Evolutionary conservation across 73 alveolate genomes (phyloP), one percentile per base, ranked within the genome.

Genomic region (Tetrahymena elliotti): DNA sequence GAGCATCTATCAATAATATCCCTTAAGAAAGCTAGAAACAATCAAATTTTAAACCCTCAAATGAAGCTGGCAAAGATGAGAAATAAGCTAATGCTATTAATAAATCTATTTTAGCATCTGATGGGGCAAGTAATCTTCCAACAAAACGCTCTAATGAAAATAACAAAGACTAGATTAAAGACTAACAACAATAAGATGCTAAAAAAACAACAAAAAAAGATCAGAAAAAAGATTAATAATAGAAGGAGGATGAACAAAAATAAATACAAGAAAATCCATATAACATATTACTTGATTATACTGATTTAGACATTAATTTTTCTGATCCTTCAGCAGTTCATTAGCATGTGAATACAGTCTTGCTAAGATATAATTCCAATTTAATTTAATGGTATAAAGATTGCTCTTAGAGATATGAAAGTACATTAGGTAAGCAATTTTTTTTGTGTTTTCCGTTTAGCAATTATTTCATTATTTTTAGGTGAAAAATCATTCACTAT

Each of bases 181-280:
- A 47, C 20, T 47, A 6, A 13, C 31, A 6, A 13, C 31, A 7
- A 47, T 47, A 12, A 47, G 82, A 47, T 47, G 20, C 82, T 8
- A 47, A 47, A 47, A 12, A 47, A 8, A 10, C 1, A 47, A 47
- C 82, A 47, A 47, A 47, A 47, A 47, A 47, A 47, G 82, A 47
- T 47, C 20, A 27, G 88, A 68, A 68, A 68, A 68, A 68, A 68
- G 88, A 68, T 27, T 68, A 68, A 31, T 68, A 68, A 31, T 68
- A 68, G n/a, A 68, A 68, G 11, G 38, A n/a, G 6, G 36, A n/a
- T 94, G 11, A 94, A 94, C 47, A 93, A 97, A 82, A 98, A 97
- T 92, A 97, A 97, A 98, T 98, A 18, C 99, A 98, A 96, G 96
- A 96, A 83, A 99, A 99, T 95, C 99, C 99, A 68, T 98, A 96